phyloP scores from a whole-genome alignment of 345 rosid species.

The Aquilaria sinensis region DNA sequence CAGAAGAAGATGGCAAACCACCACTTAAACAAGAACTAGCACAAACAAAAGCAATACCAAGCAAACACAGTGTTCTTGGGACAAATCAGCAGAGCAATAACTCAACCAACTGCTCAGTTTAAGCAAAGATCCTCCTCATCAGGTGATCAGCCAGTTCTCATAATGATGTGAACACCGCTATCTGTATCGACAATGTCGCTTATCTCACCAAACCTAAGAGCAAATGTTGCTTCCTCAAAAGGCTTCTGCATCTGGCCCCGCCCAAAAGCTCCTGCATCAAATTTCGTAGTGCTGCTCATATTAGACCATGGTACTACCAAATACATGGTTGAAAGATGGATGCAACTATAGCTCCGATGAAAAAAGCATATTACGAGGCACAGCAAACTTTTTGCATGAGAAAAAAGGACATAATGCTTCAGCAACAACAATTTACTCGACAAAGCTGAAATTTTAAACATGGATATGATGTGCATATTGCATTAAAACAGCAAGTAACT shows the following conservation, averaged over 20 bases:
- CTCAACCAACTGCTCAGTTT: conserved; percentile 6
- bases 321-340: too few species aligned
- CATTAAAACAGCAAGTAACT: too few species aligned
- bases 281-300: conserved; percentile 6
- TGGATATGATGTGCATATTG: too few species aligned
- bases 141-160: conserved; percentile 62
- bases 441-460: too few species aligned
- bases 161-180: conserved; percentile 87
- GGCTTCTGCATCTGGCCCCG: conserved; percentile 98
- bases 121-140: not conserved
- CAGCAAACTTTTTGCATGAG: not conserved
- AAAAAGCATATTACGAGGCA: too few species aligned
- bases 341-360: too few species aligned
- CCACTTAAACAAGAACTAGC: not conserved
- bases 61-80: not conserved
- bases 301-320: not conserved
- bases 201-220: conserved; percentile 78
- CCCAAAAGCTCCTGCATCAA: conserved; percentile 68
- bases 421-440: too few species aligned
- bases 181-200: conserved; percentile 91
- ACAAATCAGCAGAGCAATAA: conserved; percentile 3
- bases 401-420: too few species aligned
- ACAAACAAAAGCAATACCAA: conserved; percentile 13
- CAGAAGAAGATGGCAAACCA: too few species aligned
- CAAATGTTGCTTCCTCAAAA: conserved; percentile 79